Evolutionary conservation across 352 stramenopile genomes (phyloP), one percentile per base, ranked within the genome.

Genomic region (Phytopythium aichiense): DNA sequence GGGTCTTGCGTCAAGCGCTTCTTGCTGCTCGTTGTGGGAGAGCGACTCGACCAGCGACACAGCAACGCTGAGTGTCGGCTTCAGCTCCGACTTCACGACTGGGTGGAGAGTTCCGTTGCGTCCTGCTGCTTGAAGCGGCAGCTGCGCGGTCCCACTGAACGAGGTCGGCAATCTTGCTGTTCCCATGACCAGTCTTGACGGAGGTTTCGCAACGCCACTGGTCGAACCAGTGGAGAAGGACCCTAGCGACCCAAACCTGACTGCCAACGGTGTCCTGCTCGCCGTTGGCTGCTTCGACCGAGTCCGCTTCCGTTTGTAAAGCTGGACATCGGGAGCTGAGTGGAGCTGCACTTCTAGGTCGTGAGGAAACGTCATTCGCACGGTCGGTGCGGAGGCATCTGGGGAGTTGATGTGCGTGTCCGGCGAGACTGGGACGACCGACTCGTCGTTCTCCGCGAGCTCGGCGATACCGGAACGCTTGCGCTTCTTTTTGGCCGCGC

Each of bases 321-420:
- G 67, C 25, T 76, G 71, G 38, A 93, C 72, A 0, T 87, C 64
- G 22, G 64, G 59, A 43, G 84, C 76, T 18, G 73, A 64, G 20
- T 76, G 76, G 30, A 85, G 58, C 13, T 69, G 46, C n/a, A 66
- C 11, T 5, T 78, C 53, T 5, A 67, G 49, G 16, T 89, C 81
- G 18, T 78, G 72, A 0, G 81, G 81, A 49, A 91, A 86, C 23
- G 79, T 88, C 71, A 89, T 84, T 5, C 61, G 65, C 15, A 88
- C 66, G 30, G 87, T 77, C 0, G 77, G 69, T 4, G 72, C 72
- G 2, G 51, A 59, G 22, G 72, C 73, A 31, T 87, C 65, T 0
- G 81, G 81, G 5, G 72, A 79, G 71, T 93, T 93, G 22, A 90
- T 69, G 61, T 90, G 81, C 0, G 78, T 84, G 60, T 93, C 81